phyloP scores from a whole-genome alignment of 345 rosid species.

The Citrus australasica region DNA sequence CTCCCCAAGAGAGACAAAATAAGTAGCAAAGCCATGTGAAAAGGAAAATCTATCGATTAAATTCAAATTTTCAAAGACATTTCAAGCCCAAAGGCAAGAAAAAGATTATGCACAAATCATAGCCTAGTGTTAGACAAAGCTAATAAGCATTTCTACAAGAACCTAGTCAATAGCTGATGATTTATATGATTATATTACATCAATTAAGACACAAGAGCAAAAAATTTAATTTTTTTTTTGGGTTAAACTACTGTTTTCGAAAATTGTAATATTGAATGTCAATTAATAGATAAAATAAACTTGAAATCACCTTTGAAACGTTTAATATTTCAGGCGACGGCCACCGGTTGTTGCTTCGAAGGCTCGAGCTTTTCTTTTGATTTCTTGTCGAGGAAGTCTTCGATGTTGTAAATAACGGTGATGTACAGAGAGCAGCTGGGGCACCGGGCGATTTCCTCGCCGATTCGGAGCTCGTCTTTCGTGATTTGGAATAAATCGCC shows the following conservation, averaged over 20 bases:
- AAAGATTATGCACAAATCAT: background rate
- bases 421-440: conserved; percentile 95
- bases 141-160: background rate
- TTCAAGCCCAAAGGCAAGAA: background rate
- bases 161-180: background rate
- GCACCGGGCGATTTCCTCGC: conserved; percentile 85
- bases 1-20: background rate
- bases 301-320: background rate
- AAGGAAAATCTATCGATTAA: background rate
- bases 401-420: conserved; percentile 78
- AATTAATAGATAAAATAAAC: background rate
- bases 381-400: conserved; percentile 54
- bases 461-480: conserved; percentile 73
- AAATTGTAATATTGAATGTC: background rate
- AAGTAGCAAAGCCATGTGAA: background rate
- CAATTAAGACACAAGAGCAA: background rate
- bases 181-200: background rate
- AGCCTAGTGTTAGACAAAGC: background rate
- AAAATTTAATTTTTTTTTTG: background rate
- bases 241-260: background rate
- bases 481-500: conserved; percentile 93
- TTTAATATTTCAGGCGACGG: conserved; percentile 42
- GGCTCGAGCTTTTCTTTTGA: conserved; percentile 40
- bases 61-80: background rate
- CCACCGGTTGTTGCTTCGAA: conserved; percentile 39